Conservation (phyloP, 2,329 filamentous ascomycete species). For the Aspergillus alliaceus region DNA sequence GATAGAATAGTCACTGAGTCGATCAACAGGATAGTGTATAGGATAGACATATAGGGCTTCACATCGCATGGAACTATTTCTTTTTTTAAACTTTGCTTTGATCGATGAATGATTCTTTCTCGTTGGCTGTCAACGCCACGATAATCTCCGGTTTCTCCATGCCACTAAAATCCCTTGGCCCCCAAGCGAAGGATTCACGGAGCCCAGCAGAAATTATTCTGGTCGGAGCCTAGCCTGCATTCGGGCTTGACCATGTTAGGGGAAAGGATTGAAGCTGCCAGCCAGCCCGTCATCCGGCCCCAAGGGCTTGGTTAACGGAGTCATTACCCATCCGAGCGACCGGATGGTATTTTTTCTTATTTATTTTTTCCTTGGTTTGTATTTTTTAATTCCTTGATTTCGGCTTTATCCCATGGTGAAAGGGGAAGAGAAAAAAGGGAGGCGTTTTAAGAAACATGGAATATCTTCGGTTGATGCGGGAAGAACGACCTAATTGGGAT, state of each 20-base stretch:
- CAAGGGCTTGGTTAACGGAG: slow-evolving; percentile 23
- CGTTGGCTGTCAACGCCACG: slow-evolving; percentile 19
- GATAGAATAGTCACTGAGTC: slow-evolving; percentile 5
- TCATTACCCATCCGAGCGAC: slow-evolving; percentile 18
- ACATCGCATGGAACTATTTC: too few species aligned
- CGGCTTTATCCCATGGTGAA: neutral
- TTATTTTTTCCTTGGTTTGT: too few species aligned
- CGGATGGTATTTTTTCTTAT: neutral
- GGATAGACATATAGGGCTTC: too few species aligned
- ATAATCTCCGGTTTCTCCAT: slow-evolving; percentile 27
- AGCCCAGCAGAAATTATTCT: slow-evolving; percentile 18
- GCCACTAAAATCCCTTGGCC: slow-evolving; percentile 16
- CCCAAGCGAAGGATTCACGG: slow-evolving; percentile 17
- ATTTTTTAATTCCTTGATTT: too few species aligned
- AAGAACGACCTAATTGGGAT: neutral
- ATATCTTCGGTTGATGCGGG: neutral
- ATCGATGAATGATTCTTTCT: slow-evolving; percentile 1
- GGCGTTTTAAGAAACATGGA: neutral
- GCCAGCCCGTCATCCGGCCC: slow-evolving; percentile 16
- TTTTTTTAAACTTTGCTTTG: slow-evolving; percentile 6
- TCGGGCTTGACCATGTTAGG: too few species aligned
- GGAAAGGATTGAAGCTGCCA: slow-evolving; percentile 14
- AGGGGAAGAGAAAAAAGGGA: neutral
- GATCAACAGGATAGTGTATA: neutral
- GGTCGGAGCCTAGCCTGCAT: slow-evolving; percentile 12